Conservation (phyloP, 2,329 filamentous ascomycete species). For the Penicillium paneum region DNA sequence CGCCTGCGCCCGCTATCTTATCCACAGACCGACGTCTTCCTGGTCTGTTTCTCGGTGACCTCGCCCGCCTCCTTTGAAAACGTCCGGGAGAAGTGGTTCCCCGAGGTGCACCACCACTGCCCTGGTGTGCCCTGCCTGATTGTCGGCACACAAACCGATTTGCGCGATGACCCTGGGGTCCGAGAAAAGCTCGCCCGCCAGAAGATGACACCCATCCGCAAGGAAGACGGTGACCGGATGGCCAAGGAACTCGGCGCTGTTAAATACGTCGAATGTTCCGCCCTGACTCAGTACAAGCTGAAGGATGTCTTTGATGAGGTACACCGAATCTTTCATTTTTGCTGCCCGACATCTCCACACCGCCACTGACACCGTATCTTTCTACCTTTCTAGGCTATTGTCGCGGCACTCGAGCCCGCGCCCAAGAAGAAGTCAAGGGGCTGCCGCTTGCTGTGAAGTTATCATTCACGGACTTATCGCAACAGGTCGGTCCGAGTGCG, state of each 20-base stretch:
- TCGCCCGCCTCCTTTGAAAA: conserved; percentile 98
- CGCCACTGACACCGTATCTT: conserved; percentile 8
- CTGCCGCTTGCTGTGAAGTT: conserved; percentile 64
- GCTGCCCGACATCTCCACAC: neutral
- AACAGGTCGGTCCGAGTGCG: conserved; percentile 16
- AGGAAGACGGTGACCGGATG: conserved; percentile 93
- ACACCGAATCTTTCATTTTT: conserved; percentile 23
- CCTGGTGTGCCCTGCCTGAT: conserved; percentile 96
- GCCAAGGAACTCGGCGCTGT: conserved; percentile 95
- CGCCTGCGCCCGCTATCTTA: conserved; percentile 94
- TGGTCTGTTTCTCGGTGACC: conserved; percentile 97
- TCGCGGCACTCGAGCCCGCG: conserved; percentile 85
- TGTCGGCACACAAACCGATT: conserved; percentile 94
- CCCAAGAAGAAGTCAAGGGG: conserved; percentile 72
- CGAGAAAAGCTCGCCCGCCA: conserved; percentile 90
- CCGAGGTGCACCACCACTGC: conserved; percentile 97
- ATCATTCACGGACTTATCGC: conserved; percentile 1
- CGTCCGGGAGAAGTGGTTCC: conserved; percentile 98
- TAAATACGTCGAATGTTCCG: conserved; percentile 98
- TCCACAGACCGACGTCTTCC: conserved; percentile 96
- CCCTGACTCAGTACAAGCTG: conserved; percentile 94
- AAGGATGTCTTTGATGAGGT: conserved; percentile 99
- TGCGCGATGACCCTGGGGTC: conserved; percentile 83
- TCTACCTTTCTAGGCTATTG: conserved; percentile 67
- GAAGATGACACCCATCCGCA: conserved; percentile 89